phyloP scores from a whole-genome alignment of 257 asterid species.

The Lycium ferocissimum region DNA sequence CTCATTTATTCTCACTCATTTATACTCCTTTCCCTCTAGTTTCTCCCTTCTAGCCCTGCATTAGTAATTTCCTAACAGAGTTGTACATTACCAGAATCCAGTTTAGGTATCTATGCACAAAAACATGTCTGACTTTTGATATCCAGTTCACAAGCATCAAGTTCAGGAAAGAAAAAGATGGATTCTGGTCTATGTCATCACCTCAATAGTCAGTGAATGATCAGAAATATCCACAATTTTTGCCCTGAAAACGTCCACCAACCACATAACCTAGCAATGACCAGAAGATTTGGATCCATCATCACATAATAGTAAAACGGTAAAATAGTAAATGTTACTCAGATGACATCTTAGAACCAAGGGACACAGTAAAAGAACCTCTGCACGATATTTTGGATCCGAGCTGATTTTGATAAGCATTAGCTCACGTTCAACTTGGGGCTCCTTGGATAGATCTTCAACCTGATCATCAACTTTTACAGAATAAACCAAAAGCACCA shows the following conservation, averaged over 20 bases:
- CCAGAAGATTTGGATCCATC: background rate
- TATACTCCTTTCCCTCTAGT: background rate
- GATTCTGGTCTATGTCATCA: conserved; percentile 34
- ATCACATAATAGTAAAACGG: conserved; percentile 6
- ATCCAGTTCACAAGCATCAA: conserved; percentile 25
- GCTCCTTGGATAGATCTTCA: conserved; percentile 86
- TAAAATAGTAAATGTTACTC: conserved; percentile 3
- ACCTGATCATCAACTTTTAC: conserved; percentile 59
- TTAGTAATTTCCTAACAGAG: conserved; percentile 15
- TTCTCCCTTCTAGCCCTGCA: conserved; percentile 15
- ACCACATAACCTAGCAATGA: conserved; percentile 83
- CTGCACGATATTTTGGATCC: conserved; percentile 73
- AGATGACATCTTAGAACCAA: conserved; percentile 9
- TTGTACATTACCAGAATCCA: background rate
- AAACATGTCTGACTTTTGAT: background rate
- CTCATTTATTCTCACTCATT: background rate
- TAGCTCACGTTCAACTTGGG: conserved; percentile 96
- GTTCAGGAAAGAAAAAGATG: conserved; percentile 26
- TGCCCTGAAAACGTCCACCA: conserved; percentile 92
- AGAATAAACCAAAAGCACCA: background rate
- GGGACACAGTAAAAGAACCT: conserved; percentile 54
- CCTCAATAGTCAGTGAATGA: conserved; percentile 92
- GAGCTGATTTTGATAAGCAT: conserved; percentile 94
- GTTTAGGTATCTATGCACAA: conserved; percentile 1
- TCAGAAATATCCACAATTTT: conserved; percentile 96